Base-by-base conservation (phyloP, 2,329 filamentous ascomycete species). In the Ophiostoma sp. region DNA sequence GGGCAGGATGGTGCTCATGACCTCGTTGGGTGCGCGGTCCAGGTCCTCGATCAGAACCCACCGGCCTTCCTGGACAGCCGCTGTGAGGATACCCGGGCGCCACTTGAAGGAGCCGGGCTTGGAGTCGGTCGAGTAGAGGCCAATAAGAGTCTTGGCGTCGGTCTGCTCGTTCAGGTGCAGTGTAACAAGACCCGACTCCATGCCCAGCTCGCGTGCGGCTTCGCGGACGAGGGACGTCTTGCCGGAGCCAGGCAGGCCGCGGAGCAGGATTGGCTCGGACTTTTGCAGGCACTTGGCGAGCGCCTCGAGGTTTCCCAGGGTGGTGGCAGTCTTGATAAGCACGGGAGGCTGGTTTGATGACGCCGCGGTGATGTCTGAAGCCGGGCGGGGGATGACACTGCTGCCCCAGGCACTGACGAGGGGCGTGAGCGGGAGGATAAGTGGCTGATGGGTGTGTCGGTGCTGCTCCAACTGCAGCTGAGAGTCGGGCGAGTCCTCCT, bases 1-100 rank as follows among this genome's bases (percentile, higher is more conserved):
- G 11, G 96, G 95, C 35, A 99, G 83, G 36, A 99, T 86, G 17
- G 94, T 93, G 77, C 94, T 96, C 78, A 99, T 89, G 67, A 99
- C 92, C 79, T 99, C 95, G 74, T 92, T 94, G 4, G 96, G 95
- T 13, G 95, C 95, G 73, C 94, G 89, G 77, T 99, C 94, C 57
- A 99, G 84, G 79, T 99, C 96, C 79, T 99, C 96, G 71, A 99
- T 96, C 74, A 99, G 84, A 7, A 99, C 91, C 96, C 95, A 99
- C 76, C 94, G 87, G 20, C 95, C 96, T 82, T 99, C 94, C 76
- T 87, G 90, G 2, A 98, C 93, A 48, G 96, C 96, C 39, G 93
- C 96, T 0, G 95, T 97, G 75, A 99, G 82, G 27, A 98, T 92
- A 80, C 95, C 95, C 3, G 95, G 88, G 72, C 92, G 88, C 95